A percentile compares a stretch with the other conserved stretches of the same genome.
phyloP scores from a whole-genome alignment of 495 filamentous ascomycete genomes.

The Pyrenula aspistea region DNA sequence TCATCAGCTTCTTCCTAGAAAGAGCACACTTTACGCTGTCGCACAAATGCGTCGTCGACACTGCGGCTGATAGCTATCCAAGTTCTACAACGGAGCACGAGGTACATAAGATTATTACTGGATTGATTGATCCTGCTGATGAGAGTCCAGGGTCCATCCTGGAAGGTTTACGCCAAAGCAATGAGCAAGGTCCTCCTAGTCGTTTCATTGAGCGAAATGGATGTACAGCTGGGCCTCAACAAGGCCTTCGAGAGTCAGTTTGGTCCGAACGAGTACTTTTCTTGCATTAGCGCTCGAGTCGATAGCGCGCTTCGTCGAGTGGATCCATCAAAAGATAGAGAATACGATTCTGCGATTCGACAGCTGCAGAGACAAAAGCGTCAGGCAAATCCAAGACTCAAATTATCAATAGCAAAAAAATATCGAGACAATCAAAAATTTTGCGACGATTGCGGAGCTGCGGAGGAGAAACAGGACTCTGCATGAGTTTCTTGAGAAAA shows the following conservation, averaged over 20 bases:
- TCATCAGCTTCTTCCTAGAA: neutral
- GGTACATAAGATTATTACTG: neutral
- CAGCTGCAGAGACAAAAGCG: neutral
- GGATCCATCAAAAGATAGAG: neutral
- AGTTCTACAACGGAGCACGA: neutral
- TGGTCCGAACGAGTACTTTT: neutral
- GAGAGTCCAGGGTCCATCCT: neutral
- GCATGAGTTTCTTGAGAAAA: neutral
- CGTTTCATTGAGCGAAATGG: neutral
- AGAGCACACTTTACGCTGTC: no score
- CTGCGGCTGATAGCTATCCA: neutral
- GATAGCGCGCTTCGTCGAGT: neutral
- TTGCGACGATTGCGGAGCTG: neutral
- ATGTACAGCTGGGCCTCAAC: neutral
- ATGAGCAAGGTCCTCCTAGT: neutral
- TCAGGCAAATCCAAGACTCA: neutral
- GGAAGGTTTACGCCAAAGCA: neutral
- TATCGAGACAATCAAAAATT: neutral
- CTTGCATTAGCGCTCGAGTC: neutral
- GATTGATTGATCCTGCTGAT: no score
- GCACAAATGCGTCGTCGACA: neutral
- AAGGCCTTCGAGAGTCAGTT: no score
- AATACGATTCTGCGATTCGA: neutral
- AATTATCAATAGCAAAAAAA: neutral
- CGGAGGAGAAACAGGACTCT: neutral